Percentiles rank a stretch among this genome's conserved stretches.
Conservation (phyloP, 768 basidiomycete genomes). For the Amanita jacksonii region DNA sequence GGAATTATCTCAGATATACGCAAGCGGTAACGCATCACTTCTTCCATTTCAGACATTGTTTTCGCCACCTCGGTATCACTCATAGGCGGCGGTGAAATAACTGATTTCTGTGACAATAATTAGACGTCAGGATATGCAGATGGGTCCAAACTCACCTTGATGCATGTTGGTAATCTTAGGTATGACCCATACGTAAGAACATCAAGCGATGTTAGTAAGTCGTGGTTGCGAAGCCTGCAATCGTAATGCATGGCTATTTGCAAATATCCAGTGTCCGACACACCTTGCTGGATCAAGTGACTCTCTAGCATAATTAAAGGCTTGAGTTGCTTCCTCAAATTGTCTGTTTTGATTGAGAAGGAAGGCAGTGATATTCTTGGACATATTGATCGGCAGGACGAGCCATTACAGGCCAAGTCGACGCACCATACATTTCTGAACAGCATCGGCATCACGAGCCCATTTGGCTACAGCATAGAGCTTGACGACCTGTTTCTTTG, state of each 20-base stretch:
- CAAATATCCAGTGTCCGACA: slow-evolving; percentile 12
- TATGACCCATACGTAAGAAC: slow-evolving; percentile 86
- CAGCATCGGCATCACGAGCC: slow-evolving; percentile 74
- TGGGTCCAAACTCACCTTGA: slow-evolving; percentile 46
- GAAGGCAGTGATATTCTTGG: slow-evolving; percentile 79
- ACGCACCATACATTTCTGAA: slow-evolving; percentile 79
- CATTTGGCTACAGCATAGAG: slow-evolving; percentile 82
- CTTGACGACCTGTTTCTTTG: slow-evolving; percentile 84
- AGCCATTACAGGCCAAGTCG: background rate
- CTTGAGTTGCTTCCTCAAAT: slow-evolving; percentile 60
- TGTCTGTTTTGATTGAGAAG: slow-evolving; percentile 79
- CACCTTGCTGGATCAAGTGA: slow-evolving; percentile 73
- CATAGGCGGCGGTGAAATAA: slow-evolving; percentile 56
- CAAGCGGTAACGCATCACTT: slow-evolving; percentile 70
- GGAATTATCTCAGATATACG: slow-evolving; percentile 75
- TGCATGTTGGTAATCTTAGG: slow-evolving; percentile 64
- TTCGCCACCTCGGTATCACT: slow-evolving; percentile 56
- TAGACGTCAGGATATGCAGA: slow-evolving; percentile 6
- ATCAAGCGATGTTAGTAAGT: slow-evolving; percentile 84
- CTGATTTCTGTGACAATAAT: slow-evolving; percentile 44
- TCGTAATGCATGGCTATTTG: background rate
- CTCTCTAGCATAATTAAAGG: slow-evolving; percentile 57
- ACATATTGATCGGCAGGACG: slow-evolving; percentile 6
- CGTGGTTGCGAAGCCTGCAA: slow-evolving; percentile 81
- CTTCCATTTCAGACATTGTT: slow-evolving; percentile 65